Percentiles rank a stretch among this genome's conserved stretches.
Conservation (phyloP, 495 filamentous ascomycete genomes). For the Penicillium simplicissimum region DNA sequence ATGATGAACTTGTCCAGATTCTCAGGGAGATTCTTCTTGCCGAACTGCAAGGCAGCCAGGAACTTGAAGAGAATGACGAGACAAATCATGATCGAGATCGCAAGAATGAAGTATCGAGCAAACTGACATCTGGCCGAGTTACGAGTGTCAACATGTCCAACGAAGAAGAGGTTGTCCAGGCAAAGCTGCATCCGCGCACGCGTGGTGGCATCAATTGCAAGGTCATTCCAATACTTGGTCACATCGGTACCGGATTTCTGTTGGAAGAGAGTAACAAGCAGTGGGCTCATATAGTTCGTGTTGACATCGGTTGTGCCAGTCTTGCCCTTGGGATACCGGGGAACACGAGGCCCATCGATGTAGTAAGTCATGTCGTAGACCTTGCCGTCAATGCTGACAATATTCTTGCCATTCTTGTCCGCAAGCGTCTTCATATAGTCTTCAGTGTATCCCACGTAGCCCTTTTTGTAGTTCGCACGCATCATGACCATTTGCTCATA, state of each 20-base stretch:
- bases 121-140: conserved; percentile 85
- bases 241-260: conserved; percentile 75
- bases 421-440: conserved; percentile 74
- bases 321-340: conserved; percentile 54
- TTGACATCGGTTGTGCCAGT: conserved; percentile 51
- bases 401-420: conserved; percentile 54
- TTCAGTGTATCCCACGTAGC: conserved; percentile 81
- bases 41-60: conserved; percentile 92
- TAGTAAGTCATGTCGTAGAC: conserved; percentile 95
- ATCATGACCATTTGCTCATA: conserved; percentile 78
- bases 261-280: conserved; percentile 76
- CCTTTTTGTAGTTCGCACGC: conserved; percentile 78
- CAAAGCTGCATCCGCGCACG: conserved; percentile 76
- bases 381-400: conserved; percentile 76
- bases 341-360: conserved; percentile 68
- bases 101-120: conserved; percentile 85
- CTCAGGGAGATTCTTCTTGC: conserved; percentile 85
- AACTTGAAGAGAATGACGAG: conserved; percentile 93
- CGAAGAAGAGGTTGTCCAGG: conserved; percentile 92
- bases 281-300: conserved; percentile 77
- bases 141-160: conserved; percentile 89
- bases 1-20: conserved; percentile 98
- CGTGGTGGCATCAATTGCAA: conserved; percentile 54
- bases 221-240: conserved; percentile 75
- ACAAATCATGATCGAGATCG: conserved; percentile 81